Evolutionary conservation across 192 early-diverging fungal genomes (phyloP).

Genomic region (Rhizophagus clarus): DNA sequence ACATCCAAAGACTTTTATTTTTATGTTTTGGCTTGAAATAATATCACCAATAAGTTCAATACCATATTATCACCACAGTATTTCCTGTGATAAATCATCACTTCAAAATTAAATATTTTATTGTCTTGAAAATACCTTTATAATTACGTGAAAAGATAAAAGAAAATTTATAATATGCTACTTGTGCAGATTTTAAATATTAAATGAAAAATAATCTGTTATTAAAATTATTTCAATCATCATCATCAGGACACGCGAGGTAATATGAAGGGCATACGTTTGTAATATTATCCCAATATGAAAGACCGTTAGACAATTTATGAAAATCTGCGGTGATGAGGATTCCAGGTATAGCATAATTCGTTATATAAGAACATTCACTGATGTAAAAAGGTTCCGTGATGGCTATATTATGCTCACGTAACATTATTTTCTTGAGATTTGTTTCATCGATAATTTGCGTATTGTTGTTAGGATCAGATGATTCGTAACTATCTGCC

Average conservation of each 20-base stretch:
- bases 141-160: too few relatives aligned
- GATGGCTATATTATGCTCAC: background rate
- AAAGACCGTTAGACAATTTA: slow-evolving; percentile 3
- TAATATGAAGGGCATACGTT: slow-evolving; percentile 32
- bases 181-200: too few relatives aligned
- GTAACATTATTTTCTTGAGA: background rate
- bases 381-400: background rate
- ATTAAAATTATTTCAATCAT: slow-evolving; percentile 4
- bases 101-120: too few relatives aligned
- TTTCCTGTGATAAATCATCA: too few relatives aligned
- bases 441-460: background rate
- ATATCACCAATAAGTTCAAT: too few relatives aligned
- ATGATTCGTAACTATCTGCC: background rate
- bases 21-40: too few relatives aligned
- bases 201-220: too few relatives aligned
- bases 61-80: too few relatives aligned
- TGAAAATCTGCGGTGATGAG: slow-evolving; percentile 28
- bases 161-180: too few relatives aligned
- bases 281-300: slow-evolving; percentile 28
- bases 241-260: background rate
- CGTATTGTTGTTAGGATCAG: background rate
- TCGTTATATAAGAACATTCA: background rate
- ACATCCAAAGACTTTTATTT: too few relatives aligned
- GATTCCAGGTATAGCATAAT: slow-evolving; percentile 18
- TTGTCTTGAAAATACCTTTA: too few relatives aligned